Conservation (phyloP, 2,329 filamentous ascomycete species). For the Ilyonectria mors-panacis region DNA sequence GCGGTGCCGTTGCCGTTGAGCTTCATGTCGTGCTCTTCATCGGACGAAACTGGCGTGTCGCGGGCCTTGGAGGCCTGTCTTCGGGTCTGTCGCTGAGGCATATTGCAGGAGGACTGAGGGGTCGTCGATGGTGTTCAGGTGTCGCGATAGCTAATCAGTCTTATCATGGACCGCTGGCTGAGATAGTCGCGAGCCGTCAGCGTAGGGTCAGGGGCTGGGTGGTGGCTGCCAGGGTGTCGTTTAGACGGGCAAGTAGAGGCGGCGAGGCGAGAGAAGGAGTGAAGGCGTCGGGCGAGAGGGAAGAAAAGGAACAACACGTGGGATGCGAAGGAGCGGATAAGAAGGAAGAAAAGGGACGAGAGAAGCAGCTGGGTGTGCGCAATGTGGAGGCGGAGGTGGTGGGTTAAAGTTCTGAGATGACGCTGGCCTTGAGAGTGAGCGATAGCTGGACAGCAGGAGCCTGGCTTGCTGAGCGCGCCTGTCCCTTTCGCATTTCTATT, state of each 20-base stretch:
- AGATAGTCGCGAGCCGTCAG: slow-evolving; percentile 45
- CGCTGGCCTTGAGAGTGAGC: slow-evolving; percentile 22
- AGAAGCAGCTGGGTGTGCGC: slow-evolving; percentile 30
- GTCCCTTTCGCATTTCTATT: slow-evolving; percentile 6
- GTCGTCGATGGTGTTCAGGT: slow-evolving; percentile 28
- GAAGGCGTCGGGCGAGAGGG: slow-evolving; percentile 5
- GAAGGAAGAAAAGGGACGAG: slow-evolving; percentile 32
- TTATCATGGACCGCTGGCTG: slow-evolving; percentile 42
- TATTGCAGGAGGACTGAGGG: slow-evolving; percentile 41
- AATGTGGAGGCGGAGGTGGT: slow-evolving; percentile 27
- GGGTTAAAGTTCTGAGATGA: slow-evolving; percentile 38
- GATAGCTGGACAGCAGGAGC: slow-evolving; percentile 9
- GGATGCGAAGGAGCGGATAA: slow-evolving; percentile 47
- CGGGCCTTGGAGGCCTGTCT: slow-evolving; percentile 56
- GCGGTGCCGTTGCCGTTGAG: slow-evolving; percentile 65
- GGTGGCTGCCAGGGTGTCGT: slow-evolving; percentile 37
- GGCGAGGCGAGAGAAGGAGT: neutral
- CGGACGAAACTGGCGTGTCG: slow-evolving; percentile 47
- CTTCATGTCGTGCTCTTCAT: slow-evolving; percentile 47
- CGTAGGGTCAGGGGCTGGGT: slow-evolving; percentile 43
- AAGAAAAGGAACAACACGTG: slow-evolving; percentile 13
- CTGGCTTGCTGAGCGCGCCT: neutral
- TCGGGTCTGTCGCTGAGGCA: slow-evolving; percentile 58
- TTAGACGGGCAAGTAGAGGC: neutral
- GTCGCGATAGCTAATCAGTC: slow-evolving; percentile 39